Conservation (phyloP, 2,329 filamentous ascomycete species). For the Whalleya microplaca region DNA sequence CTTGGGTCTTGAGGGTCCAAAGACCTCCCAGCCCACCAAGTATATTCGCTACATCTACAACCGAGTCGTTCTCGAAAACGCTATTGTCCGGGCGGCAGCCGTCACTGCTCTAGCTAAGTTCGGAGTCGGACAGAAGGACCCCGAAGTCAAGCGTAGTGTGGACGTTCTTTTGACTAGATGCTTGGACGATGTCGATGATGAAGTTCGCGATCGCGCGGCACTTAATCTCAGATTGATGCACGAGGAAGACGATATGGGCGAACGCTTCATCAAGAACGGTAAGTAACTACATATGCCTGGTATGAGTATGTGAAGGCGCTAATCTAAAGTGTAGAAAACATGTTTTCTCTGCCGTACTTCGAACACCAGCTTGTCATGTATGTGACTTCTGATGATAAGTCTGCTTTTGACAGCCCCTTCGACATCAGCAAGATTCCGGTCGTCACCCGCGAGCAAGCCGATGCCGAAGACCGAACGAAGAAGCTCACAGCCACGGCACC, state of each 20-base stretch:
- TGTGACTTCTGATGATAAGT: slow-evolving; percentile 88
- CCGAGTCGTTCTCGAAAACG: slow-evolving; percentile 94
- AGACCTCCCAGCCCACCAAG: slow-evolving; percentile 94
- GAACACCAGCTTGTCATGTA: slow-evolving; percentile 98
- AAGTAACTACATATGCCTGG: slow-evolving; percentile 36
- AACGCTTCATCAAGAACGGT: slow-evolving; percentile 92
- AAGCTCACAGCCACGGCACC: slow-evolving; percentile 93
- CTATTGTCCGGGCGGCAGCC: slow-evolving; percentile 90
- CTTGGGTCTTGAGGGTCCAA: slow-evolving; percentile 90
- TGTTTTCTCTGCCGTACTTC: slow-evolving; percentile 92
- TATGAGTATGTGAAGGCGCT: slow-evolving; percentile 22
- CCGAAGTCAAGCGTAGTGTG: slow-evolving; percentile 95
- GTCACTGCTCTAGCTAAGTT: slow-evolving; percentile 97
- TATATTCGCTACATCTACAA: slow-evolving; percentile 99
- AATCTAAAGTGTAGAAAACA: slow-evolving; percentile 67
- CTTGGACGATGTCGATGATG: slow-evolving; percentile 95
- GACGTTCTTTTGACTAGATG: slow-evolving; percentile 90
- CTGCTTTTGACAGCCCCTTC: slow-evolving; percentile 83
- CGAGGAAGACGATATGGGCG: slow-evolving; percentile 85
- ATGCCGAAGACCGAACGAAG: slow-evolving; percentile 95
- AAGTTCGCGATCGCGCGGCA: slow-evolving; percentile 93
- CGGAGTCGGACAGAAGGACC: slow-evolving; percentile 93
- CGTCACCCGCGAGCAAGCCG: slow-evolving; percentile 92
- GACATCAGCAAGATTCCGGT: slow-evolving; percentile 90
- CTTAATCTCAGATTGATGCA: slow-evolving; percentile 91